Base-by-base conservation (phyloP, 2,329 filamentous ascomycete species). In the Cercospora sojina region DNA sequence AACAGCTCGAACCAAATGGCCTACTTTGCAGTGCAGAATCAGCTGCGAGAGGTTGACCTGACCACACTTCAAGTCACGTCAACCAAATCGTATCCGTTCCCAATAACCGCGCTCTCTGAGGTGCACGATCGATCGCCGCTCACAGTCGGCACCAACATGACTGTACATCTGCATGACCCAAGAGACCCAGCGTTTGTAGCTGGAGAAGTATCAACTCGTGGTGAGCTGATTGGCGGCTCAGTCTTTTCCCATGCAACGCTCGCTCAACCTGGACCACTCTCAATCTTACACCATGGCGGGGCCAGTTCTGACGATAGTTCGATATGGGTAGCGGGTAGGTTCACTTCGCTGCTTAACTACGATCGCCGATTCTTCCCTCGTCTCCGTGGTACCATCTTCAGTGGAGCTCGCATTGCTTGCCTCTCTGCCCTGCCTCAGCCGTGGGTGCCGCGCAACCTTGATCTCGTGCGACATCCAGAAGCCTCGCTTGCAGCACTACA, bases 301-400 rank as follows among this genome's bases (percentile, higher is more conserved):
- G 78, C 81, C 8, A 80, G 23, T 16, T n/a, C 47, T 53, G 47
- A 81, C 58, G 83, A 86, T 68, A 83, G 88, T 18, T 90, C 95
- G 31, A 95, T 98, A 47, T 94, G 93, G 80, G 88, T 97, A 38
- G 92, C 90, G 4, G 94, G 94, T 0, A 87, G 94, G 16, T 97
- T 97, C 76, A 91, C 93, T 4, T 93, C 88, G 73, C 91, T 97
- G 64, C 82, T 97, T 3, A 90, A 92, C 75, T 98, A 97, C 79
- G 93, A 97, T 75, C 87, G 93, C 3, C 89, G 94, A 53, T 92
- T 87, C 78, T 96, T 97, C 74, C 91, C 92, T 0, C 86, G 86
- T 16, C 85, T 97, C 7, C 86, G 88, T 67, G 89, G 88, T 5
- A 92, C 92, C 0, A 88, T 97, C 9, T 88, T 96, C 78, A 96